Percentiles rank a stretch among this genome's conserved stretches.
phyloP scores from a whole-genome alignment of 306 rosid genomes.

The Parietaria judaica region DNA sequence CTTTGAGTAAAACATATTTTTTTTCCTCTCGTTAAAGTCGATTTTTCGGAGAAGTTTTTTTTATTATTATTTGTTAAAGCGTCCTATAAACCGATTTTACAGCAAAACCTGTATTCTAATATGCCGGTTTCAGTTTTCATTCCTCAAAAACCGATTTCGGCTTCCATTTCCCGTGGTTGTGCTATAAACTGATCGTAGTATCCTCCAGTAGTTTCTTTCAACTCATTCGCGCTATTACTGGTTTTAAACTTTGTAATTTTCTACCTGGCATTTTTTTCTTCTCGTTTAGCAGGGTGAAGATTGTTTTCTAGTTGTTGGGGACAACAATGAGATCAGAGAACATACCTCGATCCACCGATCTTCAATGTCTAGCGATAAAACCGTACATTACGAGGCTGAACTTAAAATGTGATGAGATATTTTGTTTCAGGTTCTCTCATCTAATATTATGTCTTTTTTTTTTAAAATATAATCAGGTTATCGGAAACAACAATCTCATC shows the following conservation, averaged over 20 bases:
- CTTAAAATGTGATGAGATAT: not conserved
- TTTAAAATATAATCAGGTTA: constrained; percentile 44
- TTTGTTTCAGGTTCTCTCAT: not conserved
- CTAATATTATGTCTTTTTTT: not conserved
- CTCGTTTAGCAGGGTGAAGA: constrained; percentile 64
- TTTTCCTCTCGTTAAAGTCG: too few relatives aligned
- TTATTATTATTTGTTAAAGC: too few relatives aligned
- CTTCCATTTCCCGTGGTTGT: too few relatives aligned
- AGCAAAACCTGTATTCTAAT: too few relatives aligned
- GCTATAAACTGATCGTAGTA: too few relatives aligned
- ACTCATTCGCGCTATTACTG: too few relatives aligned
- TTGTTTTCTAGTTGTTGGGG: constrained; percentile 78
- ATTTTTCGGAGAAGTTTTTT: too few relatives aligned
- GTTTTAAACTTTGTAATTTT: too few relatives aligned
- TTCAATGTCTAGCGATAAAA: constrained; percentile 65
- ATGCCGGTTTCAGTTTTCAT: too few relatives aligned
- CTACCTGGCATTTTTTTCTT: constrained; percentile 15
- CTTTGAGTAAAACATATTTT: too few relatives aligned
- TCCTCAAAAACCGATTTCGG: too few relatives aligned
- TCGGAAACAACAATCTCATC: constrained; percentile 78
- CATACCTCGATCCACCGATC: constrained; percentile 81
- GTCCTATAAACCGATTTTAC: too few relatives aligned
- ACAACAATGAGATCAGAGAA: constrained; percentile 80
- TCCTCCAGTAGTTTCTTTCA: not conserved
- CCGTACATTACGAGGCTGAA: constrained; percentile 39